phyloP scores from a whole-genome alignment of 345 rosid species.

The Adansonia digitata region DNA sequence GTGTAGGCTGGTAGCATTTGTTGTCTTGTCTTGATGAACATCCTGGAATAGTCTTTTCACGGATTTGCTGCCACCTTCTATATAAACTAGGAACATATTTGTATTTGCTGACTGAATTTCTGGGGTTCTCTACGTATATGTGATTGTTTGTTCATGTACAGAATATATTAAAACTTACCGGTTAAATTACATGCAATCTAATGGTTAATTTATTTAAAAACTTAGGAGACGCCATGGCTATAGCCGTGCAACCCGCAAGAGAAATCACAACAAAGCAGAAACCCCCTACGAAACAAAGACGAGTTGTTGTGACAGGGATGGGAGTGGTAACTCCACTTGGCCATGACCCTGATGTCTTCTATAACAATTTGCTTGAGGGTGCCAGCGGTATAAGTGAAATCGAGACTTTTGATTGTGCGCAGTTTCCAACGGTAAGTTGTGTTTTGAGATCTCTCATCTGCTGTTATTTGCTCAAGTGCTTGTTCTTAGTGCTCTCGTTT shows the following conservation, averaged over 20 bases:
- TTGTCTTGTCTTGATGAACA: conserved; percentile 1
- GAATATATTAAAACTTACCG: neutral
- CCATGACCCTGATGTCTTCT: conserved; percentile 69
- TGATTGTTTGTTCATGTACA: neutral
- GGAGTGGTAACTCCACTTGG: conserved; percentile 88
- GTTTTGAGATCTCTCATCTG: conserved; percentile 14
- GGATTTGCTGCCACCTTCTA: neutral
- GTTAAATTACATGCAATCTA: neutral
- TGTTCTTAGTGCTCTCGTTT: conserved; percentile 13
- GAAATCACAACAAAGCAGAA: conserved; percentile 50
- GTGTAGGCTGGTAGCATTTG: neutral
- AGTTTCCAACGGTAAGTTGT: conserved; percentile 68
- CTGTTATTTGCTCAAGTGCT: conserved; percentile 9
- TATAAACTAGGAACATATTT: neutral
- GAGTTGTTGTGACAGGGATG: conserved; percentile 96
- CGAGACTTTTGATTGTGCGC: conserved; percentile 78
- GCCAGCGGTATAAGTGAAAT: conserved; percentile 82
- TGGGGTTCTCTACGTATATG: neutral
- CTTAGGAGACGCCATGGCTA: conserved; percentile 61
- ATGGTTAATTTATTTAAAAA: neutral
- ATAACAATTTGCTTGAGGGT: conserved; percentile 83
- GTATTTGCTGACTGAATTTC: neutral
- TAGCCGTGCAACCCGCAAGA: conserved; percentile 56
- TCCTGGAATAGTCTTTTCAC: neutral
- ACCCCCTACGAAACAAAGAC: conserved; percentile 60